Evolutionary conservation across 495 filamentous ascomycete genomes (phyloP).

Genomic region (Penicillium simplicissimum): DNA sequence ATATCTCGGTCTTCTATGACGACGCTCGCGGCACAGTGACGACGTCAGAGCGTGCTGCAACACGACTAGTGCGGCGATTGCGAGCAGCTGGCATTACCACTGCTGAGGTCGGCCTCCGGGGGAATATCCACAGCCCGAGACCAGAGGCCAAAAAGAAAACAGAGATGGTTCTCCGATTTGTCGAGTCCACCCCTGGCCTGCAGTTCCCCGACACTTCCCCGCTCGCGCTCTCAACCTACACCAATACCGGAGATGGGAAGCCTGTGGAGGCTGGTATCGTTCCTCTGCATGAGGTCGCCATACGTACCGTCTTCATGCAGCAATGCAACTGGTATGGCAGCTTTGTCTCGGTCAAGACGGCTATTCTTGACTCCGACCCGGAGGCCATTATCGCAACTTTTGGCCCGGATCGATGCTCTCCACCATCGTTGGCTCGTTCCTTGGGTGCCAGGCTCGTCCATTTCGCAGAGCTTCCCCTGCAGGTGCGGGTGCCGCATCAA

Average conservation of each 20-base stretch:
- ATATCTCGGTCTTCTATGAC: conserved; percentile 48
- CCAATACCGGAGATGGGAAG: not conserved
- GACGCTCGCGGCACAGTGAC: conserved; percentile 38
- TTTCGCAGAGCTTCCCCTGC: conserved; percentile 28
- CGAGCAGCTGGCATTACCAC: conserved; percentile 38
- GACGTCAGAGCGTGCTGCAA: conserved; percentile 23
- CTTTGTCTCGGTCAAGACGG: conserved; percentile 13
- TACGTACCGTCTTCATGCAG: conserved; percentile 44
- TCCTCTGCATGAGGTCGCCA: conserved; percentile 32
- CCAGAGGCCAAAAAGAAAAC: not conserved
- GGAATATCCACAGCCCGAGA: conserved; percentile 1
- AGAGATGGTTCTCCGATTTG: conserved; percentile 2
- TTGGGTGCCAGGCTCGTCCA: conserved; percentile 27
- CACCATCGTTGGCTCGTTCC: conserved; percentile 32
- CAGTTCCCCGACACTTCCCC: conserved; percentile 41
- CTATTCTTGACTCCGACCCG: conserved; percentile 17
- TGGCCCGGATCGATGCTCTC: conserved; percentile 44
- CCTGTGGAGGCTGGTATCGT: conserved; percentile 7
- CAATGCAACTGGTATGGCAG: conserved; percentile 45
- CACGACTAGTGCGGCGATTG: conserved; percentile 30
- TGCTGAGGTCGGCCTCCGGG: conserved; percentile 15
- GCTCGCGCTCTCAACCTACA: conserved; percentile 25
- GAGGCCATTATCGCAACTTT: conserved; percentile 47
- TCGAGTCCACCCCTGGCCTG: not conserved
- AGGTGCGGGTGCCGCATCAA: conserved; percentile 1